Evolutionary conservation across 805 yeast species (phyloP), one percentile per base, ranked within the genome.

Genomic region (Ogataea kodamae): DNA sequence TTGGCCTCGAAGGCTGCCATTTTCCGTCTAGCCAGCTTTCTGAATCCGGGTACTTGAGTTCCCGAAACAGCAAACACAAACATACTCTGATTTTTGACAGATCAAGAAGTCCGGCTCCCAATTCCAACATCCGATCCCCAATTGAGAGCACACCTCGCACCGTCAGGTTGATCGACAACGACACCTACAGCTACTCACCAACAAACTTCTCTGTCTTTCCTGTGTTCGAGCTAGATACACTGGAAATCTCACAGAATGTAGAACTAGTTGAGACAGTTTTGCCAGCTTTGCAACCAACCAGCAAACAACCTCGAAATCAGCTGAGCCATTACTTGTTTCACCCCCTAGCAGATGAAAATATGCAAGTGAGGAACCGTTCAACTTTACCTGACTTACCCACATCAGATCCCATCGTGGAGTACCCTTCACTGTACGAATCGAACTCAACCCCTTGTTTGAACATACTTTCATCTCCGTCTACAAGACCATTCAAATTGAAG

Each of bases 201-300:
- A 40, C 46, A 4, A 38, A 42, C 25, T 46, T 46, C 26, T 42
- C 52, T 3, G 49, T 48, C 6, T 48, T 48, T 30, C 52, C 52
- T 10, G 37, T 27, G 7, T 42, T 43, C 31, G 52, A 48, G 18
- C 28, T 40, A 15, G 49, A 48, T 27, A 43, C 42, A 8, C 35
- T 45, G 16, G 48, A 45, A 14, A 29, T 42, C 21, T 24, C 45
- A 1, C 44, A 39, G 13, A 37, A 35, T 25, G 37, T 41, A 21
- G 48, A 39, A 12, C 28, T 40, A 11, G 29, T n/a, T 40, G 11
- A 27, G 41, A 5, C 18, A 35, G 3, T 22, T 18, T n/a, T n/a
- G n/a, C n/a, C n/a, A n/a, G n/a, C n/a, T n/a, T n/a, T n/a, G n/a
- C 19, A 27, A 25, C 23, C 28, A 30, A 18, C 23, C 23, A 6